A percentile compares a stretch with the other conserved stretches of the same genome.
Evolutionary conservation across 345 rosid genomes (phyloP).

Genomic region (Hibiscus syriacus): DNA sequence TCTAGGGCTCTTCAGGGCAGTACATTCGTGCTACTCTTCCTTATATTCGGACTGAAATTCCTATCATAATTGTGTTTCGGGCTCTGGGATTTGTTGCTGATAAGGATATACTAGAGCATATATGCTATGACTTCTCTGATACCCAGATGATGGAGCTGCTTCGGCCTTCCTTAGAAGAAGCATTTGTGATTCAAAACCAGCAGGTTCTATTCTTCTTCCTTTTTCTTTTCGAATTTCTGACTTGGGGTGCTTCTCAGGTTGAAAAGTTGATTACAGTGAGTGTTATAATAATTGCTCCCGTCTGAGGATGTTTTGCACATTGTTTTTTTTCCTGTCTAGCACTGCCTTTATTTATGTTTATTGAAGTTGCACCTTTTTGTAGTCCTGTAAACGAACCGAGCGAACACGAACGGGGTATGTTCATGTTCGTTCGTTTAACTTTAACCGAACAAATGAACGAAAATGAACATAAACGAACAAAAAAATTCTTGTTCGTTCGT

Average conservation of each 20-base stretch:
- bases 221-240: not conserved
- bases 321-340: not conserved
- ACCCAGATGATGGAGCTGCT: conserved; percentile 98
- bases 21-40: conserved; percentile 95
- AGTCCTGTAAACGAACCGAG: too few species aligned
- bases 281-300: not conserved
- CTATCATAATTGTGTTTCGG: conserved; percentile 92
- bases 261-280: conserved; percentile 1
- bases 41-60: conserved; percentile 92
- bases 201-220: conserved; percentile 40
- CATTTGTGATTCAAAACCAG: conserved; percentile 94
- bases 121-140: conserved; percentile 82
- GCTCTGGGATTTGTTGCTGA: conserved; percentile 98
- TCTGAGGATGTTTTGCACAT: not conserved
- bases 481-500: too few species aligned
- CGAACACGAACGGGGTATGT: too few species aligned
- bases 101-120: conserved; percentile 89
- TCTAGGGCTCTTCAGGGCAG: conserved; percentile 96
- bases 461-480: too few species aligned
- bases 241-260: not conserved
- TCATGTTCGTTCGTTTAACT: too few species aligned
- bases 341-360: not conserved
- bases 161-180: conserved; percentile 95
- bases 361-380: not conserved
- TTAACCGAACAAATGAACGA: too few species aligned